These are phyloP conservation scores for Camelina laxa DNA, from an alignment of 345 rosid genomes.

Conservation along the genomic window DNA sequence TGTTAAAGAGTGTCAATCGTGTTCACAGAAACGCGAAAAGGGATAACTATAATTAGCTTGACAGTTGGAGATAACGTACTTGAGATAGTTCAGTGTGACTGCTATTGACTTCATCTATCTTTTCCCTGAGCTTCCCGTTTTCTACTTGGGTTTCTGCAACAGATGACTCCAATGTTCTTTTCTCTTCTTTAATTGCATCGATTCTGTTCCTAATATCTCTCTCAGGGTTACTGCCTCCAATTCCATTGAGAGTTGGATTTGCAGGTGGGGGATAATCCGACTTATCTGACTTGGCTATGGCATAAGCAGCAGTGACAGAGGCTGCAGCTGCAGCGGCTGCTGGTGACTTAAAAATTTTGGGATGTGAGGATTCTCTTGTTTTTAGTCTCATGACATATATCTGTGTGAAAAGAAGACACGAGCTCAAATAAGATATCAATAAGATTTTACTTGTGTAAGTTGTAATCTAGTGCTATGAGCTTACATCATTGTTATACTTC, in stretches of 20 bases:
- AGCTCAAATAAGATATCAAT: background rate
- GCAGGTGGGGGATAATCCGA: slow-evolving; percentile 56
- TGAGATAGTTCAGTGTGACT: slow-evolving; percentile 72
- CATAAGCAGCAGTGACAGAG: slow-evolving; percentile 96
- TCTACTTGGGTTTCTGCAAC: slow-evolving; percentile 64
- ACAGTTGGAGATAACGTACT: slow-evolving; percentile 47
- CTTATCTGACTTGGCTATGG: slow-evolving; percentile 83
- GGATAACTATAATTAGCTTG: background rate
- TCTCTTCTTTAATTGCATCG: slow-evolving; percentile 71
- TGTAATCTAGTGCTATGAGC: background rate
- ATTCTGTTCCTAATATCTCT: slow-evolving; percentile 53
- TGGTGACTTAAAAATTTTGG: slow-evolving; percentile 87
- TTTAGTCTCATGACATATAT: slow-evolving; percentile 81
- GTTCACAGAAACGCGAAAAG: background rate
- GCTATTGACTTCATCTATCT: slow-evolving; percentile 66
- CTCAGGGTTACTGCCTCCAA: slow-evolving; percentile 42
- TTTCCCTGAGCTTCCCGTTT: slow-evolving; percentile 58
- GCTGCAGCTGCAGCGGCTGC: slow-evolving; percentile 99
- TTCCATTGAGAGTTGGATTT: slow-evolving; percentile 49
- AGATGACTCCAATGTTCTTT: slow-evolving; percentile 60
- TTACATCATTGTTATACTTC: slow-evolving; percentile 90
- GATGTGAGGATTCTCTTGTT: slow-evolving; percentile 64
- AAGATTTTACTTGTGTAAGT: slow-evolving; percentile 7
- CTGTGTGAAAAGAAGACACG: slow-evolving; percentile 44
- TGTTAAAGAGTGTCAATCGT: slow-evolving; percentile 1